Evolutionary conservation across 345 rosid genomes (phyloP).

Genomic region (Psidium guajava): DNA sequence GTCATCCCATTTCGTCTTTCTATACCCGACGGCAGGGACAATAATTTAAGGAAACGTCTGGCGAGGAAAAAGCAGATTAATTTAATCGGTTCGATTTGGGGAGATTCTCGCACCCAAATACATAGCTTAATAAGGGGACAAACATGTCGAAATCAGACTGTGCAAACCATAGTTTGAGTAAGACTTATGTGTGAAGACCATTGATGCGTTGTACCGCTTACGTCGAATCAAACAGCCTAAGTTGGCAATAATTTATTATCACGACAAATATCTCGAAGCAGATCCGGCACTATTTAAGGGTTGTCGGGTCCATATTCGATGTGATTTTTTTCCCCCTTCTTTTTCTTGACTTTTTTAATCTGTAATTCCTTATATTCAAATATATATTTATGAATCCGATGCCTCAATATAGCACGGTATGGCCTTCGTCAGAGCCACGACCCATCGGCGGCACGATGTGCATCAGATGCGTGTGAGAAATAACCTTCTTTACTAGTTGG

Average conservation of each 20-base stretch:
- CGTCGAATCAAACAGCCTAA: neutral
- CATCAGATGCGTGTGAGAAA: neutral
- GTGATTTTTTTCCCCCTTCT: neutral
- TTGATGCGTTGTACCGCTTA: neutral
- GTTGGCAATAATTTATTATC: neutral
- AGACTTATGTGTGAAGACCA: neutral
- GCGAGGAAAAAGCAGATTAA: neutral
- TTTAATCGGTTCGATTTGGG: neutral
- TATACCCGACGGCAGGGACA: neutral
- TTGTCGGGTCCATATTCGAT: neutral
- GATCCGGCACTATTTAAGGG: neutral
- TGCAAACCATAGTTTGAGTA: neutral
- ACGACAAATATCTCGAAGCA: neutral
- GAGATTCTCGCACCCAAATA: neutral
- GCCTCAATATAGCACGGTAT: neutral
- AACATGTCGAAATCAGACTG: neutral
- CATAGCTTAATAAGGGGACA: neutral
- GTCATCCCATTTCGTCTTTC: neutral
- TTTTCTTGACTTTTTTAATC: neutral
- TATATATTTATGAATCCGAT: too few species aligned
- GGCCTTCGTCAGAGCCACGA: too few species aligned
- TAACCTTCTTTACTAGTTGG: neutral
- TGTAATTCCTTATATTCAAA: too few species aligned
- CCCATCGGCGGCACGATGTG: neutral
- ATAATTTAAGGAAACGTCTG: neutral